phyloP scores from a whole-genome alignment of 2,329 filamentous ascomycete genomes.

The Diaporthe vexans region DNA sequence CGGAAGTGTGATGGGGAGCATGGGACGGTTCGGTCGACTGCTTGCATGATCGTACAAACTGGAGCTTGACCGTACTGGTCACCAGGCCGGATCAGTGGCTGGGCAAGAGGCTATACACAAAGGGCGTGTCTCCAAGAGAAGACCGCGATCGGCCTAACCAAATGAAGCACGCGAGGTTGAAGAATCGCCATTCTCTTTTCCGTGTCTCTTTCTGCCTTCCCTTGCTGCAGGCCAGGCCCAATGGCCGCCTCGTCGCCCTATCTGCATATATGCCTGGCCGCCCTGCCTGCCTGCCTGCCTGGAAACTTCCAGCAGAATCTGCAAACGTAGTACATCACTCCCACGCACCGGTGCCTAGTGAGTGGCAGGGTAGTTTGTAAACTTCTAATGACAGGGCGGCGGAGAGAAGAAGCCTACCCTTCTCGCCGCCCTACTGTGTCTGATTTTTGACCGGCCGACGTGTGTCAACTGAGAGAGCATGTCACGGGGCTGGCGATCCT shows the following conservation, averaged over 20 bases:
- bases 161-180: constrained; percentile 23
- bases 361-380: background rate
- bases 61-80: background rate
- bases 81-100: background rate
- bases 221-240: background rate
- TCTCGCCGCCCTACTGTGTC: background rate
- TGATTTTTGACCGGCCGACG: background rate
- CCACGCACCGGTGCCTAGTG: constrained; percentile 2
- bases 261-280: background rate
- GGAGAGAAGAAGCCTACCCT: background rate
- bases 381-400: background rate
- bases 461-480: background rate
- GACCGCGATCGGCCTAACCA: constrained; percentile 10
- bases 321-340: background rate
- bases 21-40: background rate
- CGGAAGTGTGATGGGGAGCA: background rate
- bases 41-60: no score
- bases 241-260: background rate
- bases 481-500: background rate
- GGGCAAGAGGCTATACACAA: constrained; percentile 19
- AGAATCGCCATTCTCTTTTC: background rate
- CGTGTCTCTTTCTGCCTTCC: background rate
- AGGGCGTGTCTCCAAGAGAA: background rate
- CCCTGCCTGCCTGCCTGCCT: background rate
- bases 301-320: background rate